Conservation (phyloP, 1,284 basidiomycete species). For the Xerocomus minutiporus region DNA sequence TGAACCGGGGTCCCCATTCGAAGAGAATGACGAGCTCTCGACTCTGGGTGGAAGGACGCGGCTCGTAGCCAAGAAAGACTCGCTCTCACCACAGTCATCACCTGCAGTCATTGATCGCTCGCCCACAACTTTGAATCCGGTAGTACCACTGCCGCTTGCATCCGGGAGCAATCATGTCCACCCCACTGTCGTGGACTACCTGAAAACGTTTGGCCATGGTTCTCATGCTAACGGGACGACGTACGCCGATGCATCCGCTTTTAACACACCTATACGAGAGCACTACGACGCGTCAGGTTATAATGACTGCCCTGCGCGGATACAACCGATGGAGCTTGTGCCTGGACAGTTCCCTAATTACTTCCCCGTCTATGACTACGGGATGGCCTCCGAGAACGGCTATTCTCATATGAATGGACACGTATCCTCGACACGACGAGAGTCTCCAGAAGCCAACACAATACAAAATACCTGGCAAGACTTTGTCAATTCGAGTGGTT, state of each 20-base stretch:
- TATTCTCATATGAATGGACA: constrained; percentile 35
- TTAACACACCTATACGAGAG: constrained; percentile 28
- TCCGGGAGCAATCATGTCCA: constrained; percentile 44
- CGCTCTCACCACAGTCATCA: constrained; percentile 43
- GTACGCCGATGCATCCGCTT: constrained; percentile 25
- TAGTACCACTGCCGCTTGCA: constrained; percentile 54
- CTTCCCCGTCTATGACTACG: constrained; percentile 75
- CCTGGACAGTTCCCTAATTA: constrained; percentile 55
- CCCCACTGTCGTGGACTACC: constrained; percentile 60
- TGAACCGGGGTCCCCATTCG: constrained; percentile 47
- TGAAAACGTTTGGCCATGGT: constrained; percentile 56
- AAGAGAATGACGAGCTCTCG: constrained; percentile 67
- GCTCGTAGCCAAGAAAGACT: constrained; percentile 60
- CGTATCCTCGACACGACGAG: constrained; percentile 35
- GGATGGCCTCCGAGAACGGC: constrained; percentile 35
- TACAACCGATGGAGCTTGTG: constrained; percentile 32
- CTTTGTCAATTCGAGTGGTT: constrained; percentile 42
- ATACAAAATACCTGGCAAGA: constrained; percentile 59
- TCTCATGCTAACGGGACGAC: constrained; percentile 24
- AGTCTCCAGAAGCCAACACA: constrained; percentile 51
- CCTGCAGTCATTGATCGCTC: constrained; percentile 57
- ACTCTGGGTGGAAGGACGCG: constrained; percentile 68
- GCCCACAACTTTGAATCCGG: constrained; percentile 62
- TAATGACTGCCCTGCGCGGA: constrained; percentile 19
- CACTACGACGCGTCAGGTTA: constrained; percentile 27